phyloP scores from a whole-genome alignment of 1,284 basidiomycete genomes.

The Heterobasidion annosum region DNA sequence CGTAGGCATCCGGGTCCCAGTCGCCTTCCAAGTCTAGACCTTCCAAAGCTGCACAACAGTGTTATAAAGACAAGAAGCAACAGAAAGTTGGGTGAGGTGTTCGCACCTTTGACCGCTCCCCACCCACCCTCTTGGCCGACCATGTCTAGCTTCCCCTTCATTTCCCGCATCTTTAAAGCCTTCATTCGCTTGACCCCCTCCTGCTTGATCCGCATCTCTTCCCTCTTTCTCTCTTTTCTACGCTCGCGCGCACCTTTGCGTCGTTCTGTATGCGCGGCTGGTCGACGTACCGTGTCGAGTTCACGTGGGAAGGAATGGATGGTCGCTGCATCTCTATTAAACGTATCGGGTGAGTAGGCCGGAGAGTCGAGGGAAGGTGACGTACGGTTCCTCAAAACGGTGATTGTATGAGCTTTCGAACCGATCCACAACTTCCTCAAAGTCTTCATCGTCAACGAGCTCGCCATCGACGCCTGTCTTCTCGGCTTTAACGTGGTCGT shows the following conservation, averaged over 20 bases:
- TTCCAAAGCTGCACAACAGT: constrained; percentile 35
- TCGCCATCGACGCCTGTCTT: constrained; percentile 21
- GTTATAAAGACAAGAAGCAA: not conserved
- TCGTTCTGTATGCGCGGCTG: constrained; percentile 45
- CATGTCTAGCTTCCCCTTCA: constrained; percentile 65
- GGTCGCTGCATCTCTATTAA: constrained; percentile 53
- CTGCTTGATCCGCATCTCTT: constrained; percentile 63
- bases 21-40: constrained; percentile 71
- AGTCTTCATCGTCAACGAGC: constrained; percentile 38
- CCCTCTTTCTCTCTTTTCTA: constrained; percentile 70
- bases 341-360: not conserved
- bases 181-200: constrained; percentile 80
- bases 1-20: constrained; percentile 77
- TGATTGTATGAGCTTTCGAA: constrained; percentile 89
- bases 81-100: constrained; percentile 8
- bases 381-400: constrained; percentile 88
- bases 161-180: constrained; percentile 77
- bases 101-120: constrained; percentile 33
- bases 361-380: constrained; percentile 12
- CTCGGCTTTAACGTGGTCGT: constrained; percentile 7
- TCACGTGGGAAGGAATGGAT: constrained; percentile 78
- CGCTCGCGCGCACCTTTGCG: constrained; percentile 78
- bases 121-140: constrained; percentile 60
- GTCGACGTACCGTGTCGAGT: constrained; percentile 63
- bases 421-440: constrained; percentile 63